Evolutionary conservation across 2,329 filamentous ascomycete species (phyloP), one percentile per base, ranked within the genome.

Genomic region (Colletotrichum caudatum): DNA sequence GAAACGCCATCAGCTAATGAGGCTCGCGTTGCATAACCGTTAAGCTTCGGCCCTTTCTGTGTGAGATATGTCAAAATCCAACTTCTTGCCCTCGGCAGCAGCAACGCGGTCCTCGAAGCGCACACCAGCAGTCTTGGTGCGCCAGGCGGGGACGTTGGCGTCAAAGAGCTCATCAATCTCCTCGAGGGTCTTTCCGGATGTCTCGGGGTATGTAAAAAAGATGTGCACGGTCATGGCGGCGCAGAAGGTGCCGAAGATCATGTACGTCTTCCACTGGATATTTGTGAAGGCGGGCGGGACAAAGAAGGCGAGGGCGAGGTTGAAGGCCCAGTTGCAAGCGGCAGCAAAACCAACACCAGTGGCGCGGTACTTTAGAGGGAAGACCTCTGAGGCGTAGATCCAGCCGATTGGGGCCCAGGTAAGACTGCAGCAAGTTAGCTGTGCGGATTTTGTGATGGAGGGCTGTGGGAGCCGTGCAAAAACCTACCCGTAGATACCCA

Each of bases 311-410:
- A 86, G 80, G 2, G 84, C 85, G 66, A 86, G 85, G 76, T 86
- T 86, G 78, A 86, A 85, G 2, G 81, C 80, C 85, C 85, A 87
- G 77, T 86, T 86, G 5, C 81, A 80, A 1, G 86, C 85, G 0
- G 87, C 88, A 0, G 85, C 79, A 3, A 89, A 79, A 23, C 86
- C 84, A 8, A 88, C 86, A 60, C 85, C 86, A 76, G 88, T 89
- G 66, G 85, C 85, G 70, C 86, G 83, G 37, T 85, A 81, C 58
- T 80, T 82, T 26, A 86, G 77, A 39, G 85, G 85, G 76, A 82
- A 84, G 33, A 85, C 78, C 61, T 80, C 77, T 18, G 77, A 76
- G 41, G 77, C 76, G 64, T 79, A 79, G 46, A 79, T 77, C 78
- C 78, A 81, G 4, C 76, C 77, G 11, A 77, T 77, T 3, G 79